Evolutionary conservation across 495 filamentous ascomycete species (phyloP).

Genomic region (Staphylotrichum tortipilum): DNA sequence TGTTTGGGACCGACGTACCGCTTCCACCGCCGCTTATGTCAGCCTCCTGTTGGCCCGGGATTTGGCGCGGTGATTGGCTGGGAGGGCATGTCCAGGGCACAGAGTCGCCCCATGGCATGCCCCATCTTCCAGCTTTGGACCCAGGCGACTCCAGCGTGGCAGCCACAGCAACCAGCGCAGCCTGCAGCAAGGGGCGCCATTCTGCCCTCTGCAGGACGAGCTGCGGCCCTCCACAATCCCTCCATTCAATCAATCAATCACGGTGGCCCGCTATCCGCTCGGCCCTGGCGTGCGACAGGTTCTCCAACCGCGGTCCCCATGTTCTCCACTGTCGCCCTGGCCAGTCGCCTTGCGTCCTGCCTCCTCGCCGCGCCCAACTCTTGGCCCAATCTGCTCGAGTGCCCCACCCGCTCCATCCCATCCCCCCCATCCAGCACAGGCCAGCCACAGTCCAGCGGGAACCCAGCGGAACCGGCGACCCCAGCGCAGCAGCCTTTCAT

Average conservation of each 20-base stretch:
- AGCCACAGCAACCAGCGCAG: conserved; percentile 11
- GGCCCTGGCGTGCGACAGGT: conserved; percentile 18
- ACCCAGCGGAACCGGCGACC: too few species aligned
- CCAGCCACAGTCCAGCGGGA: too few species aligned
- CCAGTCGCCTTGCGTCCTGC: conserved; percentile 25
- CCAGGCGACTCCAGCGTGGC: neutral
- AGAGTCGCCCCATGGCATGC: too few species aligned
- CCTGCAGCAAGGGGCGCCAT: conserved; percentile 1
- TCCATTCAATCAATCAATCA: conserved; percentile 19
- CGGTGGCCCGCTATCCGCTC: conserved; percentile 27
- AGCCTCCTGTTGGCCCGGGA: conserved; percentile 5
- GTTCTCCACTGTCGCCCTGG: neutral
- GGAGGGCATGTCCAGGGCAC: too few species aligned
- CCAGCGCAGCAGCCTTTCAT: too few species aligned
- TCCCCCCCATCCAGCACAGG: too few species aligned
- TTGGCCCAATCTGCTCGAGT: neutral
- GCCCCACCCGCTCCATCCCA: conserved; percentile 17
- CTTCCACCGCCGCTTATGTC: conserved; percentile 16
- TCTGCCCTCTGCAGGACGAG: conserved; percentile 13
- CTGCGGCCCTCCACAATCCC: neutral
- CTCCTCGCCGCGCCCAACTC: too few species aligned
- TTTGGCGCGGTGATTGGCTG: conserved; percentile 15
- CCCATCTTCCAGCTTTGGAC: too few species aligned
- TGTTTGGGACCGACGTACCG: neutral
- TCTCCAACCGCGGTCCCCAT: conserved; percentile 22